phyloP scores from a whole-genome alignment of 345 rosid genomes.

The Brassica nigra region DNA sequence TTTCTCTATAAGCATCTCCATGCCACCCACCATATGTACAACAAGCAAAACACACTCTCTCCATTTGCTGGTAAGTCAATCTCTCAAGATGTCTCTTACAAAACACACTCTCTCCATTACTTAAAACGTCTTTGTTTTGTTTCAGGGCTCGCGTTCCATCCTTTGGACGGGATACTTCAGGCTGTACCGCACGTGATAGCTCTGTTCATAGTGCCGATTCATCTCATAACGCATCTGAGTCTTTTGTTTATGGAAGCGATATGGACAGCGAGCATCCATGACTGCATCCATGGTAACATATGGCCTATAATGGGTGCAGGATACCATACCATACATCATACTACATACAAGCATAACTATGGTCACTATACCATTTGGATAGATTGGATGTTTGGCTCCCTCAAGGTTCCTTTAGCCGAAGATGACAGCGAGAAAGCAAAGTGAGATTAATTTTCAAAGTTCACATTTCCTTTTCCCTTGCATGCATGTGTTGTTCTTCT shows the following conservation, averaged over 20 bases:
- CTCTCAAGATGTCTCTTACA: background rate
- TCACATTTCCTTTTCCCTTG: background rate
- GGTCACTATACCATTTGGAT: conserved; percentile 97
- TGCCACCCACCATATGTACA: conserved; percentile 91
- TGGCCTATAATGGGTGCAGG: conserved; percentile 99
- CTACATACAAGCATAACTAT: conserved; percentile 89
- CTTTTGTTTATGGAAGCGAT: conserved; percentile 74
- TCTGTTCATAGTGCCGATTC: conserved; percentile 74
- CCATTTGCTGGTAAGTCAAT: conserved; percentile 80
- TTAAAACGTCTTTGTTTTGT: background rate
- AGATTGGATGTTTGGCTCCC: conserved; percentile 98
- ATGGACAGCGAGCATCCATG: conserved; percentile 95
- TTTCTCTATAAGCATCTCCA: conserved; percentile 81
- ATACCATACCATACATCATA: conserved; percentile 95
- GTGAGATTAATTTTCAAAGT: conserved; percentile 2
- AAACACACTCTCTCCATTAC: background rate
- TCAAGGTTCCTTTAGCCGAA: conserved; percentile 54
- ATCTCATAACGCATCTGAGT: conserved; percentile 69
- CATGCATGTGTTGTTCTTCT: conserved; percentile 17
- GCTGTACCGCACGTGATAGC: conserved; percentile 85
- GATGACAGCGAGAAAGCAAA: conserved; percentile 35
- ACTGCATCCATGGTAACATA: conserved; percentile 73
- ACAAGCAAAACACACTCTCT: conserved; percentile 86
- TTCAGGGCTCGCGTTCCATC: conserved; percentile 91
- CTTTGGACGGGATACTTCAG: conserved; percentile 88